Evolutionary conservation across 345 rosid species (phyloP).

Genomic region (Reutealis trisperma): DNA sequence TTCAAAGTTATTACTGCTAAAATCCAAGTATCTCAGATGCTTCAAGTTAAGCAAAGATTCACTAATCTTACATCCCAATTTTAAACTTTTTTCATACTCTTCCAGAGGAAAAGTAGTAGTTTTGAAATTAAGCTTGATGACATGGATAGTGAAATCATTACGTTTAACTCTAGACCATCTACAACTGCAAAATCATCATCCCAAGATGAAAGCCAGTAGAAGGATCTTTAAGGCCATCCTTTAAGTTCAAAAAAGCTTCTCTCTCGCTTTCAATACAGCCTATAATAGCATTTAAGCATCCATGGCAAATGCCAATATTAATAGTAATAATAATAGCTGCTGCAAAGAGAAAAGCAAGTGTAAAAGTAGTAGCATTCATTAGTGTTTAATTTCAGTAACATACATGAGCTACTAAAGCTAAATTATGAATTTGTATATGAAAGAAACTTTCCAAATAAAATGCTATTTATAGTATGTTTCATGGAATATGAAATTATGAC

Average conservation of each 20-base stretch:
- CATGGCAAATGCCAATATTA: too few species aligned
- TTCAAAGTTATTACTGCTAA: constrained; percentile 2
- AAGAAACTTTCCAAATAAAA: too few species aligned
- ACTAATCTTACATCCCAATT: constrained; percentile 9
- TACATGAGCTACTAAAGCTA: too few species aligned
- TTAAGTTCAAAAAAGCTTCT: not conserved
- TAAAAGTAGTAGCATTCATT: too few species aligned
- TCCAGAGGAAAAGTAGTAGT: not conserved
- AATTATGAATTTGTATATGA: too few species aligned
- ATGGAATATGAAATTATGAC: too few species aligned
- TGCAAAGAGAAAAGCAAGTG: too few species aligned
- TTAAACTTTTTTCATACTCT: not conserved
- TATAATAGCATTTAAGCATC: not conserved
- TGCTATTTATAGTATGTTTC: too few species aligned
- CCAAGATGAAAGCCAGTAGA: constrained; percentile 29
- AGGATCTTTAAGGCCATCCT: constrained; percentile 12
- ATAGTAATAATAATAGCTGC: too few species aligned
- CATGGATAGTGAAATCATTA: constrained; percentile 18
- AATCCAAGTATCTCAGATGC: constrained; percentile 6
- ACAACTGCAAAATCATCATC: not conserved
- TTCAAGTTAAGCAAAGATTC: constrained; percentile 14
- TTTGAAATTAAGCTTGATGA: constrained; percentile 12
- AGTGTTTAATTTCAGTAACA: too few species aligned
- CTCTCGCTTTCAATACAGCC: constrained; percentile 24
- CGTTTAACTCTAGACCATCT: constrained; percentile 29